These are phyloP conservation scores for Collybiopsis confluens DNA, from an alignment of 768 basidiomycete genomes.

Conservation along the genomic window DNA sequence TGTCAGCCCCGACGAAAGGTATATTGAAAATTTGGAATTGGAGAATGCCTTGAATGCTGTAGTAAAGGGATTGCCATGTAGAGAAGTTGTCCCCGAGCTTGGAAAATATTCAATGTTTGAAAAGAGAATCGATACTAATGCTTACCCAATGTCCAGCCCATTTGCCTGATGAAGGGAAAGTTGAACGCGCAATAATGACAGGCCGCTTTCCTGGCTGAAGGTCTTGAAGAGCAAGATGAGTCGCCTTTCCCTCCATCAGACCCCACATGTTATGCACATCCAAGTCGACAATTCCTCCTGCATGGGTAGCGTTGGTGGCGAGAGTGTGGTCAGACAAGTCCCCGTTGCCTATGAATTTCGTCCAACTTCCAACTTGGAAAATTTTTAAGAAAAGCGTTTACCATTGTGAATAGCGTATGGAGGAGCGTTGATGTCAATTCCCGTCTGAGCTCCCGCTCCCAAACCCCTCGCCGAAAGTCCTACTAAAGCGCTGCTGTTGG, in stretches of 20 bases:
- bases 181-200: conserved; percentile 67
- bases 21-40: conserved; percentile 85
- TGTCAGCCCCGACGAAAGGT: conserved; percentile 81
- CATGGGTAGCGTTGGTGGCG: conserved; percentile 71
- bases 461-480: conserved; percentile 37
- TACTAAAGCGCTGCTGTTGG: conserved; percentile 10
- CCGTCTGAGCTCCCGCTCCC: conserved; percentile 44
- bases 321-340: conserved; percentile 51
- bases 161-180: conserved; percentile 62
- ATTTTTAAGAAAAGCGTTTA: conserved; percentile 17
- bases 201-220: conserved; percentile 59
- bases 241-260: conserved; percentile 65
- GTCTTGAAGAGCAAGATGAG: conserved; percentile 52
- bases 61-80: conserved; percentile 63
- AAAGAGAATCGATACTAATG: neutral
- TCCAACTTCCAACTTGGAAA: conserved; percentile 1
- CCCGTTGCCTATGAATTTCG: conserved; percentile 36
- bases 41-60: conserved; percentile 69
- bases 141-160: conserved; percentile 73
- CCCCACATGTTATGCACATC: conserved; percentile 73
- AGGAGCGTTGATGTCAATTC: conserved; percentile 50
- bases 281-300: conserved; percentile 55
- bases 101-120: neutral
- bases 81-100: conserved; percentile 66
- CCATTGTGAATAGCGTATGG: conserved; percentile 75